Base-by-base conservation (phyloP, 306 rosid species). In the Lotus japonicus region DNA sequence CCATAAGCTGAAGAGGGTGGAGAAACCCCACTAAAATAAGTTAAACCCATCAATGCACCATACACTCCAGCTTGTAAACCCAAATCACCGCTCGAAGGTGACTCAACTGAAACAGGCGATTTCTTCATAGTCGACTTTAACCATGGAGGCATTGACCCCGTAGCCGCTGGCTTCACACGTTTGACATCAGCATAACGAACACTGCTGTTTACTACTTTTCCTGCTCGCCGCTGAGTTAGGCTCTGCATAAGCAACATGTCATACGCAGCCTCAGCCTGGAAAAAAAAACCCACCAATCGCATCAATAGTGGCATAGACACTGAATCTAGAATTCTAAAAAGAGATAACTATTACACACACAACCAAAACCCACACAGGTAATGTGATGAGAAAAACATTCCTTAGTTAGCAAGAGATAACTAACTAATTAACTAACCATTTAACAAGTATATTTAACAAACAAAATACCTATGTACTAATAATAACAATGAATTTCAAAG, bases 211-310 rank as follows among this genome's bases (percentile, higher is more conserved):
- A 73, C 95, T 66, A 94, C 97, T 73, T 87, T 94, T 62, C 99
- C 99, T 0, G 92, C 89, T 51, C 97, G 87, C 18, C 99, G 85
- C 81, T 84, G 97, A 38, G 85, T 83, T 72, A 94, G 78, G 85
- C 99, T 94, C 85, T 86, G 85, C 99, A 94, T 86, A 43, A 94
- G 99, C 68, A 94, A 75, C 87, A 88, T 94, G 67, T 94, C 99
- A 76, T 94, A 94, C n/a, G 99, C 99, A 60, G 99, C 96, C 83
- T 94, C 99, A 43, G 81, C 95, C 99, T 94, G 36, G 71, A 56
- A 74, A 78, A 78, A 49, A 42, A 52, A 18, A 16, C 23, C 61
- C 44, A 66, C 60, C 46, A 61, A 58, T 5, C 26, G 23, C 66
- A 58, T 58, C 71, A 58, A 61, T 38, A 63, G 19, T 66, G 18